phyloP scores from a whole-genome alignment of 2,329 filamentous ascomycete species.

The Stagonosporopsis rhizophila region DNA sequence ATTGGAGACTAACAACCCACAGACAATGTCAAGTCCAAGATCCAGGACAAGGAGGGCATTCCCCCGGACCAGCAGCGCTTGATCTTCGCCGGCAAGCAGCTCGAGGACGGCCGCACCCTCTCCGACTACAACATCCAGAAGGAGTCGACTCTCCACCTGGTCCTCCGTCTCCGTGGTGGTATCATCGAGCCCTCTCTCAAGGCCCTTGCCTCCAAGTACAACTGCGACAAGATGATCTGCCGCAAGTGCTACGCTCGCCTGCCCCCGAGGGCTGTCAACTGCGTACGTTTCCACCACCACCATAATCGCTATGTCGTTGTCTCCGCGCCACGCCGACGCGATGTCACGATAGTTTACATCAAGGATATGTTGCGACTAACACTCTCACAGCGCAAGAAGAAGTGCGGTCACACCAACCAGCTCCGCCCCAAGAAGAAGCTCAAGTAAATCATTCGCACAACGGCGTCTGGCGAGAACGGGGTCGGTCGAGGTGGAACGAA shows the following conservation, averaged over 20 bases:
- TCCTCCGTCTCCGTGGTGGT: constrained; percentile 97
- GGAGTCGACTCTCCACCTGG: constrained; percentile 97
- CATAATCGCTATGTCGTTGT: neutral
- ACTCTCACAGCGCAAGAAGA: constrained; percentile 73
- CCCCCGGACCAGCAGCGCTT: constrained; percentile 98
- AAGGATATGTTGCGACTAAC: constrained; percentile 25
- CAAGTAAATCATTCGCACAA: constrained; percentile 70
- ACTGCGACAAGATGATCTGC: constrained; percentile 99
- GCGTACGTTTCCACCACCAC: constrained; percentile 55
- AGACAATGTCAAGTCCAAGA: constrained; percentile 99
- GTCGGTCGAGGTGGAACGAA: constrained; percentile 36
- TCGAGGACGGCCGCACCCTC: constrained; percentile 98
- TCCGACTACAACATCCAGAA: constrained; percentile 99
- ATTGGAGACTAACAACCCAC: constrained; percentile 28
- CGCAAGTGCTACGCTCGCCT: constrained; percentile 99
- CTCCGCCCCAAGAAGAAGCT: constrained; percentile 99
- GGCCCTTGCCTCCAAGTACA: constrained; percentile 98
- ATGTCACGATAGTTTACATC: neutral
- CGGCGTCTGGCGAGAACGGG: constrained; percentile 45
- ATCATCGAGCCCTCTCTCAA: constrained; percentile 98
- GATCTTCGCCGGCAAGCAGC: constrained; percentile 99
- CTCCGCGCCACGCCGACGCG: neutral
- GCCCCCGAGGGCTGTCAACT: constrained; percentile 98
- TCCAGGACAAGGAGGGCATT: constrained; percentile 99
- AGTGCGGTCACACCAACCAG: constrained; percentile 99